A percentile compares a stretch with the other conserved stretches of the same genome.
phyloP scores from a whole-genome alignment of 2,329 filamentous ascomycete genomes.

The Pseudohalonectria lignicola region DNA sequence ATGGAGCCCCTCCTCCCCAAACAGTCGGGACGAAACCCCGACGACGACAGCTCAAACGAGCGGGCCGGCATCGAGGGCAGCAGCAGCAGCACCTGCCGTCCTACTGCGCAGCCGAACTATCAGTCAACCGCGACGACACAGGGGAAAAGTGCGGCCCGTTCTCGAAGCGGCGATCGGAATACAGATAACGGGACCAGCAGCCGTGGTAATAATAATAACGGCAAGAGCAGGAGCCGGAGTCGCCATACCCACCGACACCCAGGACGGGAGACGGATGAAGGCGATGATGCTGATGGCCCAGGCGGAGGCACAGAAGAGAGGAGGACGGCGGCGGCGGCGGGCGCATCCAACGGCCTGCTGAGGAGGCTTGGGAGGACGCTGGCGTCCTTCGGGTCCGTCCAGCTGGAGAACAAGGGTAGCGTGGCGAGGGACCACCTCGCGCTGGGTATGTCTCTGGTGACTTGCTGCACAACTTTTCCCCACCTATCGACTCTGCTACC shows the following conservation, averaged over 20 bases:
- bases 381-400: constrained; percentile 46
- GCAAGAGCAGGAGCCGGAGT: constrained; percentile 1
- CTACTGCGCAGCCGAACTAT: constrained; percentile 1
- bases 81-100: neutral
- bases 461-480: neutral
- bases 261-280: neutral
- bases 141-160: constrained; percentile 2
- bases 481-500: no score
- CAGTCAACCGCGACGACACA: neutral
- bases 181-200: no score
- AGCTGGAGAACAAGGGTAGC: constrained; percentile 78
- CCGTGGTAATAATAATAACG: no score
- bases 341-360: no score
- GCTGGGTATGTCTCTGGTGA: constrained; percentile 42
- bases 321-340: constrained; percentile 4
- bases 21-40: neutral
- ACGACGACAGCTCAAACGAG: neutral
- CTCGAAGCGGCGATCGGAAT: no score
- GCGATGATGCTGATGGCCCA: neutral
- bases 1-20: constrained; percentile 1
- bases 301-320: constrained; percentile 2
- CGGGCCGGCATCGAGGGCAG: neutral
- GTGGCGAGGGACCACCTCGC: constrained; percentile 76
- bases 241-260: neutral
- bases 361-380: constrained; percentile 34